Percentiles rank a stretch among this genome's conserved stretches.
phyloP scores from a whole-genome alignment of 176 grass and related monocot species.

The Oryza glaberrima region DNA sequence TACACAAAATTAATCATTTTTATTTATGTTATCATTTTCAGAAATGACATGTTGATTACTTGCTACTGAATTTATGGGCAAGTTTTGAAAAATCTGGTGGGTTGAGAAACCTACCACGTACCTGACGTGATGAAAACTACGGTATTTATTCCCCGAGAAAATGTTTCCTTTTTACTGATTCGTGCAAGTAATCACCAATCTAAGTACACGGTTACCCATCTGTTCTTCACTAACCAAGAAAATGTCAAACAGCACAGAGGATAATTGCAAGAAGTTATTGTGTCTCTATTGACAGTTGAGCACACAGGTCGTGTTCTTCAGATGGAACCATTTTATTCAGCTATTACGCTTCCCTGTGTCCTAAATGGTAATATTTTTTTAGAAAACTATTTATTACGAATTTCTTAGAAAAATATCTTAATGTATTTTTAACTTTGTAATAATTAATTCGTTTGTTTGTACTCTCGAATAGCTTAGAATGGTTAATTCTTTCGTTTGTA shows the following conservation, averaged over 20 bases:
- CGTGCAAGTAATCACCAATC: neutral
- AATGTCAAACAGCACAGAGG: neutral
- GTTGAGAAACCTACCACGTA: slow-evolving; percentile 14
- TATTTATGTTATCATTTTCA: neutral
- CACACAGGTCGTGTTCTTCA: too few species aligned
- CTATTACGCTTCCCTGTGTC: too few species aligned
- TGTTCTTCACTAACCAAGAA: slow-evolving; percentile 13
- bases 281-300: too few species aligned
- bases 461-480: too few species aligned
- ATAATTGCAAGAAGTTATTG: neutral
- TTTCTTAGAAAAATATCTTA: too few species aligned
- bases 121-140: neutral
- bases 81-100: slow-evolving; percentile 26
- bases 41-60: neutral
- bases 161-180: neutral
- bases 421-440: too few species aligned
- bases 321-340: too few species aligned
- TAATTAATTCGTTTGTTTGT: too few species aligned
- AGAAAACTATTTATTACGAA: too few species aligned
- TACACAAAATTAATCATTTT: neutral
- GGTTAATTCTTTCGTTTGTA: too few species aligned
- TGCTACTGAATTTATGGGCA: neutral
- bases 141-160: neutral
- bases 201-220: neutral
- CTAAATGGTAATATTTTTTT: too few species aligned